Evolutionary conservation across 2,329 filamentous ascomycete genomes (phyloP), one percentile per base, ranked within the genome.

Genomic region (Ascochyta fabae): DNA sequence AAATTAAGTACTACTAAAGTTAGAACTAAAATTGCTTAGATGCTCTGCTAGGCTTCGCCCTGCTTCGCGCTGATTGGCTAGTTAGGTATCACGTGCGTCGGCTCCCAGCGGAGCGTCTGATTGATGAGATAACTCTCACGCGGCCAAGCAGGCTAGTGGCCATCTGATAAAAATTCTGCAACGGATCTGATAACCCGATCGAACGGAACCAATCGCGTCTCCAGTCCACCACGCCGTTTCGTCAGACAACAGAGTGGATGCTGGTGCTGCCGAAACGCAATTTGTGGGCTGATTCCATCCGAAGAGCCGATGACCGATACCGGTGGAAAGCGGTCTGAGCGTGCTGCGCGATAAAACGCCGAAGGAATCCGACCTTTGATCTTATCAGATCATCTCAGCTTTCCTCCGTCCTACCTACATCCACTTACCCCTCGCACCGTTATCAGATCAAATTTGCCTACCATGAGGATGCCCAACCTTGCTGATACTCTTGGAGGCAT

Each of bases 351-450:
- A 50, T 48, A 66, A 65, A 67, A 68, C 64, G 58, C 56, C 55
- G 56, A 56, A 35, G 40, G 6, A 27, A 12, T 44, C 60, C 51
- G 41, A 29, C 56, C 22, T 12, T 40, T 44, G 53, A 73, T 73
- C 71, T 75, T 70, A 75, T 75, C 71, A 69, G 72, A 75, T 75
- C 71, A 69, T 71, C 68, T 60, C 45, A 23, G 24, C 22, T 22
- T 33, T 42, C 45, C 44, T 48, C 29, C 36, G 38, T 50, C 34
- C 31, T 43, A 36, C 45, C 15, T 31, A 56, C 19, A 33, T 56
- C 19, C 29, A 27, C 19, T 19, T 19, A 19, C 35, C 22, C 24
- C 38, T 40, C 27, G 34, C 15, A 23, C 27, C n/a, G 19, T 48
- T 57, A 61, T 61, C 56, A 58, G 47, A 61, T 67, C 42, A 33